Base-by-base conservation (phyloP, 2,329 filamentous ascomycete genomes). In the Colletotrichum cuscutae region DNA sequence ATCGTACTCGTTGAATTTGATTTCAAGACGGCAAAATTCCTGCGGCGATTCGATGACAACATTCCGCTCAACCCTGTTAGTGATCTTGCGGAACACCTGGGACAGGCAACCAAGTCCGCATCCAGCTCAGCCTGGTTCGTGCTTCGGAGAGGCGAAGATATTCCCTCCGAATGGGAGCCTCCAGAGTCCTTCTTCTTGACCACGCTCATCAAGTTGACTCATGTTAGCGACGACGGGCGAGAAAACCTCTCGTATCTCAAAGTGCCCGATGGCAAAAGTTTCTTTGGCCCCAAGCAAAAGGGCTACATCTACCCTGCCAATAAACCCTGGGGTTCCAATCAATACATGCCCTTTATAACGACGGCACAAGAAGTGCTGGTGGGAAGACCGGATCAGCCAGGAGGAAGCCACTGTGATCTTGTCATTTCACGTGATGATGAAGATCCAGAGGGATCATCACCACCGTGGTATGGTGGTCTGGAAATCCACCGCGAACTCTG, bases 321-420 rank as follows among this genome's bases (percentile, higher is more conserved):
- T 15, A 42, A 54, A 22, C n/a, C 66, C 24, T 81, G 77, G 72
- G 78, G 73, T 2, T 74, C 76, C 13, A 76, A 80, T 56, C 77
- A 79, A 57, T 81, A 76, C 68, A 77, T 76, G 52, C 64, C 63
- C 0, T 77, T 77, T 30, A 61, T 82, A 22, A 73, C 63, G 32
- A 75, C 76, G 0, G 76, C 77, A 0, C 72, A 79, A 6, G 77
- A 81, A 4, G 76, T 81, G 5, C 52, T 82, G 5, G 60, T 77
- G 3, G 79, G 78, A 1, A 66, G 13, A 1, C 67, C 73, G 1
- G 19, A 49, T 3, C 61, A 30, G 4, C 63, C 65, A 6, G 65
- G 65, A 13, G 56, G 24, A 26, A 30, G 22, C 24, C 64, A 65
- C 57, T 63, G 24, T 28, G 69, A 74, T 22, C 5, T 74, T 28